Conservation (phyloP, 805 yeast genomes). For the Pichia exigua region DNA sequence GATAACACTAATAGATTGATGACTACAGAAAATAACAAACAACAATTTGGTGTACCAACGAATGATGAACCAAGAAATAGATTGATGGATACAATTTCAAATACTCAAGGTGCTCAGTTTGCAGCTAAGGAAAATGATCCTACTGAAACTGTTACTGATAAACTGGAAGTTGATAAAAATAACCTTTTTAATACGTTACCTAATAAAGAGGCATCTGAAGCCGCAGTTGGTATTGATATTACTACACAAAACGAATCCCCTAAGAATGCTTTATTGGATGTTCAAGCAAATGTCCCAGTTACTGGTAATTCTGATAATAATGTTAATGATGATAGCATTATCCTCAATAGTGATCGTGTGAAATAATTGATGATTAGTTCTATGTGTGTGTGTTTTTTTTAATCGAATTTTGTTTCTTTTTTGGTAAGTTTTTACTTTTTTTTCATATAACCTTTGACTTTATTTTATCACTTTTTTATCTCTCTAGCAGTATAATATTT, state of each 20-base stretch:
- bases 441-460: neutral
- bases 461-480: too few species aligned
- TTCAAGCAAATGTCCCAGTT: slow-evolving; percentile 4
- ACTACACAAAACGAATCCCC: neutral
- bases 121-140: neutral
- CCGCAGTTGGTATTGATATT: neutral
- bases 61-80: slow-evolving; percentile 9
- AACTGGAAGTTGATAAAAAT: neutral
- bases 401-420: neutral
- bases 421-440: too few species aligned
- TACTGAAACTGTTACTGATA: neutral
- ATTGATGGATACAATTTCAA: slow-evolving; percentile 13
- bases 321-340: neutral
- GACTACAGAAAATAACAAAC: slow-evolving; percentile 9
- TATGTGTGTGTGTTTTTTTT: neutral
- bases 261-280: slow-evolving; percentile 7
- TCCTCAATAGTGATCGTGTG: slow-evolving; percentile 8
- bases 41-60: slow-evolving; percentile 5
- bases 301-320: neutral
- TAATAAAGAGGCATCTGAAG: slow-evolving; percentile 3
- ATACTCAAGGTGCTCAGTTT: slow-evolving; percentile 6
- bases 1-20: slow-evolving; percentile 8
- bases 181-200: slow-evolving; percentile 7
- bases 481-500: too few species aligned
- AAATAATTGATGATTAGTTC: neutral